phyloP scores from a whole-genome alignment of 2,329 filamentous ascomycete genomes.

The Botrytis squamosa region DNA sequence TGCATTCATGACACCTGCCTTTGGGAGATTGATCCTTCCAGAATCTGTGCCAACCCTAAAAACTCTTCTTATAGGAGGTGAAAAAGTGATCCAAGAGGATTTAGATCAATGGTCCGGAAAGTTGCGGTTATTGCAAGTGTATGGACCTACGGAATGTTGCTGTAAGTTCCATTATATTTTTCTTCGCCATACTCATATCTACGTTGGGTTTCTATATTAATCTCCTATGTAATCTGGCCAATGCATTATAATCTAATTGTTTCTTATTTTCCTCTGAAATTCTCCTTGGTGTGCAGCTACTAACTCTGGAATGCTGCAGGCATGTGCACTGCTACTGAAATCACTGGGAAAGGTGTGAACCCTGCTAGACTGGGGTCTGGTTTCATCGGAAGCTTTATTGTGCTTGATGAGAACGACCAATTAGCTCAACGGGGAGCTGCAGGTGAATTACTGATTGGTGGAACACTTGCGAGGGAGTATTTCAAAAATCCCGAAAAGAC shows the following conservation, averaged over 20 bases:
- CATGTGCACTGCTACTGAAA: conserved; percentile 7
- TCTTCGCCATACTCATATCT: background rate
- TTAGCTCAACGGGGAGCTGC: conserved; percentile 37
- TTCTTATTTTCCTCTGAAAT: background rate
- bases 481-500: conserved; percentile 42
- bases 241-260: background rate
- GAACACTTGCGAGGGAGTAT: conserved; percentile 43
- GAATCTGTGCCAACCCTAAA: conserved; percentile 70
- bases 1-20: conserved; percentile 28
- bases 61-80: conserved; percentile 80
- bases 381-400: conserved; percentile 12
- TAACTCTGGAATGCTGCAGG: background rate
- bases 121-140: conserved; percentile 48
- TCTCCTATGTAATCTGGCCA: background rate
- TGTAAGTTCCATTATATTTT: background rate
- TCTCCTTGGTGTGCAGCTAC: background rate
- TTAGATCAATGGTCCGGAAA: conserved; percentile 41
- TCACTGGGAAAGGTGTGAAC: background rate
- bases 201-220: background rate
- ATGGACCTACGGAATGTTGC: conserved; percentile 57
- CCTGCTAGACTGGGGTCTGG: background rate
- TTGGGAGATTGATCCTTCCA: conserved; percentile 71
- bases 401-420: conserved; percentile 26
- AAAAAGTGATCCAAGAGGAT: conserved; percentile 69
- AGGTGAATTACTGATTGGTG: conserved; percentile 44